Evolutionary conservation across 2,329 filamentous ascomycete species (phyloP), one percentile per base, ranked within the genome.

Genomic region (Sclerotiophoma versabilis): DNA sequence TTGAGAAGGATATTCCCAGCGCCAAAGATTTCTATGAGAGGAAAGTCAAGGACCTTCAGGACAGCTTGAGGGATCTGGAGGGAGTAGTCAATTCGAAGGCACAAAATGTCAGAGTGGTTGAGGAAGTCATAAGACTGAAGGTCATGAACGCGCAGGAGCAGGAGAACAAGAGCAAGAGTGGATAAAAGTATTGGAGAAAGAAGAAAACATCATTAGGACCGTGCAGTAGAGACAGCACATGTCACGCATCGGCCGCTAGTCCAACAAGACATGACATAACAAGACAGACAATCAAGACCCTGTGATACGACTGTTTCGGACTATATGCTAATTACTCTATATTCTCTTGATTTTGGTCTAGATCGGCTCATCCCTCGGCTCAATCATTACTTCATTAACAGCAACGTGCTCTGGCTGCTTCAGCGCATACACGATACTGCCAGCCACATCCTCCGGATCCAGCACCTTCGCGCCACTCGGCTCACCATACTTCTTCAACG

Each of bases 101-200:
- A 49, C 87, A 88, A 62, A 97, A 95, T 72, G 78, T 96, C 59
- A 86, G 90, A 52, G 82, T 95, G 30, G 88, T 98, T 19, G 95
- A 99, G 79, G 93, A 98, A 79, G 91, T 75, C 8, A 73, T 75
- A 39, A 59, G 73, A 46, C 50, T 70, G 10, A 75, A 74, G 65
- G 71, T 75, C 10, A 58, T 75, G 63, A 72, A 65, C 52, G 66
- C 62, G 29, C 71, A 73, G 57, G 70, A 70, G 45, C 49, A 60
- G 33, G 59, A 64, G 46, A 65, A 58, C n/a, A 62, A 70, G 26
- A 63, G 58, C 23, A 60, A 65, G 36, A 64, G 60, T 15, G 65
- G 59, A 12, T 66, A 52, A 69, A 46, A 20, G 29, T 4, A 32
- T 25, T n/a, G 2, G 27, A 19, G 25, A 20, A 37, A 19, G n/a